A percentile compares a stretch with the other conserved stretches of the same genome.
Evolutionary conservation across 2,329 filamentous ascomycete genomes (phyloP).

Genomic region (Trichophyton verrucosum): DNA sequence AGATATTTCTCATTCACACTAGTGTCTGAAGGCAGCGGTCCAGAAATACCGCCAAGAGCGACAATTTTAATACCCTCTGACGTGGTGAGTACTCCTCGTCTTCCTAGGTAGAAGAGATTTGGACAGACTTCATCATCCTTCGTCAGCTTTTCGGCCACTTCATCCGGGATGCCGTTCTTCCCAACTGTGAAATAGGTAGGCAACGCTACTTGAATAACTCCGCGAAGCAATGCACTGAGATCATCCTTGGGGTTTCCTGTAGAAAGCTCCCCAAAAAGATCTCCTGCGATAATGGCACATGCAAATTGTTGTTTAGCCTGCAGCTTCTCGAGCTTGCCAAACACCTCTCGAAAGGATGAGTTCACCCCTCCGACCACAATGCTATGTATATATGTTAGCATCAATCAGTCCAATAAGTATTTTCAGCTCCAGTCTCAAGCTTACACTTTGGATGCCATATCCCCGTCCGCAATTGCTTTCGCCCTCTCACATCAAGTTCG

Average conservation of each 20-base stretch:
- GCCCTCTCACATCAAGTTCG: neutral
- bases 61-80: slow-evolving; percentile 80
- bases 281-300: slow-evolving; percentile 71
- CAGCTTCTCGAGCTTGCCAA: slow-evolving; percentile 66
- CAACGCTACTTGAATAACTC: slow-evolving; percentile 61
- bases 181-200: slow-evolving; percentile 87
- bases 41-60: slow-evolving; percentile 62
- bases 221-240: slow-evolving; percentile 54
- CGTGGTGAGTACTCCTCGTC: slow-evolving; percentile 76
- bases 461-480: neutral
- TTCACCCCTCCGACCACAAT: slow-evolving; percentile 72
- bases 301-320: slow-evolving; percentile 82
- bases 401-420: neutral
- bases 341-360: slow-evolving; percentile 61
- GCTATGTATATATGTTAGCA: slow-evolving; percentile 21
- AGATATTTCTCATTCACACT: slow-evolving; percentile 52
- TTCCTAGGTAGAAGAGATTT: slow-evolving; percentile 85
- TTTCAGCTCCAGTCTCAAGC: slow-evolving; percentile 11
- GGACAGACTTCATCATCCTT: slow-evolving; percentile 63
- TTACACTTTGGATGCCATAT: slow-evolving; percentile 49
- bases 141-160: slow-evolving; percentile 61
- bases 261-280: slow-evolving; percentile 55
- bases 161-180: slow-evolving; percentile 54
- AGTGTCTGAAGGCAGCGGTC: slow-evolving; percentile 37
- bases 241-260: slow-evolving; percentile 40